phyloP scores from a whole-genome alignment of 2,329 filamentous ascomycete genomes.

The Ophidiomyces ophidiicola region DNA sequence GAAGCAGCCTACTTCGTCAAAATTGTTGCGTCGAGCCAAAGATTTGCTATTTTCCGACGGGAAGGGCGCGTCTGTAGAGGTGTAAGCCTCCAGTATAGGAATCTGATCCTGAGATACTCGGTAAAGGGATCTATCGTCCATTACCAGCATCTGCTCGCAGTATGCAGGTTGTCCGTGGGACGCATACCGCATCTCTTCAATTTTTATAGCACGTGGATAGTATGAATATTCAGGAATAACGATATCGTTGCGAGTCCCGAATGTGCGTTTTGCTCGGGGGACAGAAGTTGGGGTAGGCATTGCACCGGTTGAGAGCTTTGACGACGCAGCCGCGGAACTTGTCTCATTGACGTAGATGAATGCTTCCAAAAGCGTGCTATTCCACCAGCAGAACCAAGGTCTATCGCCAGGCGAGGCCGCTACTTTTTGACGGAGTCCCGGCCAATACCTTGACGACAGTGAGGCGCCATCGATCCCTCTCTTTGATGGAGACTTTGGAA shows the following conservation, averaged over 20 bases:
- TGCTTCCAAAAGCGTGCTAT: constrained; percentile 52
- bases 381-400: constrained; percentile 61
- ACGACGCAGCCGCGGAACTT: not conserved
- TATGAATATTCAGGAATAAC: constrained; percentile 13
- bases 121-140: constrained; percentile 35
- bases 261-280: constrained; percentile 19
- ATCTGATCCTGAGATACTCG: constrained; percentile 16
- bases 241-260: not conserved
- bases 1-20: constrained; percentile 9
- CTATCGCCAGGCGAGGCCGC: constrained; percentile 43
- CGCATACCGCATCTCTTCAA: constrained; percentile 50
- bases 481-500: constrained; percentile 17
- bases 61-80: constrained; percentile 10
- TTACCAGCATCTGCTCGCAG: constrained; percentile 53
- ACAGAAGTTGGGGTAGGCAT: constrained; percentile 17
- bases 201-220: constrained; percentile 51
- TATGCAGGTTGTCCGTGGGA: constrained; percentile 39
- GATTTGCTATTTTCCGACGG: not conserved
- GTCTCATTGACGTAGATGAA: constrained; percentile 49
- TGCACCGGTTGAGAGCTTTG: constrained; percentile 15
- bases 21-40: not conserved
- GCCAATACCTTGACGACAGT: constrained; percentile 17
- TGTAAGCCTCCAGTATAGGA: constrained; percentile 26
- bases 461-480: constrained; percentile 18
- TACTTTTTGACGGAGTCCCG: constrained; percentile 27